These are phyloP conservation scores for Platanthera guangdongensis DNA, from an alignment of 106 monocot genomes.

Conservation along the genomic window DNA sequence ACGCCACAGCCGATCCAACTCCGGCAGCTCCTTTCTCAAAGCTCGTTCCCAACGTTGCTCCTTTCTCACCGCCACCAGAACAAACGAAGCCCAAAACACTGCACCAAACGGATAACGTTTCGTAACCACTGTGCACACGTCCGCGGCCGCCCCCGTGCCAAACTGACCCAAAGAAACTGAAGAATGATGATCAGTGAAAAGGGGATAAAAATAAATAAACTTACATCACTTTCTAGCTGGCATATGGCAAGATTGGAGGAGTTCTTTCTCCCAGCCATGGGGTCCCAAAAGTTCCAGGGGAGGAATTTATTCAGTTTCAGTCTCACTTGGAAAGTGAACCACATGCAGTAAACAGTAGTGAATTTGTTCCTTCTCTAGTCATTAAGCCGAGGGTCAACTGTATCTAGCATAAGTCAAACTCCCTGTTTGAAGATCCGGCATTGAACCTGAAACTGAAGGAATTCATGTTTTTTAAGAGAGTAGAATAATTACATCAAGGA, in stretches of 20 bases:
- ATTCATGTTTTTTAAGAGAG: background rate
- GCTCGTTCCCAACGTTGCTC: too few species aligned
- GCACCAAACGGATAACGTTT: too few species aligned
- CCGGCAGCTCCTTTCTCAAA: too few species aligned
- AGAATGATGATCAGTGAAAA: background rate
- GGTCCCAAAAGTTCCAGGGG: slow-evolving; percentile 3
- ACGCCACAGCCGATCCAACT: too few species aligned
- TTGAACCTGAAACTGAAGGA: background rate
- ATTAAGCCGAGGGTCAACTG: background rate
- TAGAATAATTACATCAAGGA: background rate
- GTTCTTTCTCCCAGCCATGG: slow-evolving; percentile 2
- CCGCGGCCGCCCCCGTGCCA: too few species aligned
- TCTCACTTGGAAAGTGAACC: background rate
- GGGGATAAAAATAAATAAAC: slow-evolving; percentile 1
- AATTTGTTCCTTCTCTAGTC: background rate
- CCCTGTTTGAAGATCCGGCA: background rate
- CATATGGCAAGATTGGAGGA: slow-evolving; percentile 24
- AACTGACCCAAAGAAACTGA: background rate
- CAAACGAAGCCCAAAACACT: too few species aligned
- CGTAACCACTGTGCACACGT: too few species aligned
- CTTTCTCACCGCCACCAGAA: too few species aligned
- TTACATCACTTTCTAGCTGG: slow-evolving; percentile 73
- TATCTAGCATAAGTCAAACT: background rate
- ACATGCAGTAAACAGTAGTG: background rate
- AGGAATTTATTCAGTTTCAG: background rate